A percentile compares a stretch with the other conserved stretches of the same genome.
phyloP scores from a whole-genome alignment of 257 asterid genomes.

The Lantana camara region DNA sequence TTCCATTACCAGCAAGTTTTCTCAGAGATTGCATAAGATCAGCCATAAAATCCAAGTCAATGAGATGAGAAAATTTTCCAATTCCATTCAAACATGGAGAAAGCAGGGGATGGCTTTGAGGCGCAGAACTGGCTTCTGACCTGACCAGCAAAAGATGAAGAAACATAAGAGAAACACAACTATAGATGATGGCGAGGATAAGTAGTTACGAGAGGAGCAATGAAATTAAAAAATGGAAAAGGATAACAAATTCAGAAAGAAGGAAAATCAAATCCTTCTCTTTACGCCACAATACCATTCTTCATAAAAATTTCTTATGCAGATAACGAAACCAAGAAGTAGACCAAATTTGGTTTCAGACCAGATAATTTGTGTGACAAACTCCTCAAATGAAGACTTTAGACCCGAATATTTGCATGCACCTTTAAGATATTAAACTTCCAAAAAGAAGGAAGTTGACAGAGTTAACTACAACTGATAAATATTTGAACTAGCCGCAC shows the following conservation, averaged over 20 bases:
- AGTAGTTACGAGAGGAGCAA: not conserved
- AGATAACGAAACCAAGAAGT: not conserved
- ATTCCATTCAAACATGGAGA: constrained; percentile 89
- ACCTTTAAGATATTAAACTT: not conserved
- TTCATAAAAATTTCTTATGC: not conserved
- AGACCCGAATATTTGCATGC: not conserved
- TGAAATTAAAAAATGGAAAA: too few species aligned
- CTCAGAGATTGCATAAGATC: constrained; percentile 82
- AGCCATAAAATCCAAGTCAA: constrained; percentile 93
- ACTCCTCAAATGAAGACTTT: not conserved
- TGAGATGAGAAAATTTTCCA: constrained; percentile 83
- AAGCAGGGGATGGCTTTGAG: constrained; percentile 76
- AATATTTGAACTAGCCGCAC: not conserved
- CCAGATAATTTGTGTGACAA: not conserved
- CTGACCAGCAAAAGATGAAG: constrained; percentile 43
- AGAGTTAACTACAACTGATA: not conserved
- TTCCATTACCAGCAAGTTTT: constrained; percentile 73
- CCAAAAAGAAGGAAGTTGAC: not conserved
- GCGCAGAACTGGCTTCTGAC: constrained; percentile 44
- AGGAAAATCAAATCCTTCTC: not conserved
- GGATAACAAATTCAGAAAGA: not conserved
- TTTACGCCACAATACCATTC: not conserved
- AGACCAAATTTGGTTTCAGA: not conserved
- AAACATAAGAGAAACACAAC: constrained; percentile 22
- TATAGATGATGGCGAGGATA: not conserved